Base-by-base conservation (phyloP, 305 asterid species). In the Rubia tinctorum region DNA sequence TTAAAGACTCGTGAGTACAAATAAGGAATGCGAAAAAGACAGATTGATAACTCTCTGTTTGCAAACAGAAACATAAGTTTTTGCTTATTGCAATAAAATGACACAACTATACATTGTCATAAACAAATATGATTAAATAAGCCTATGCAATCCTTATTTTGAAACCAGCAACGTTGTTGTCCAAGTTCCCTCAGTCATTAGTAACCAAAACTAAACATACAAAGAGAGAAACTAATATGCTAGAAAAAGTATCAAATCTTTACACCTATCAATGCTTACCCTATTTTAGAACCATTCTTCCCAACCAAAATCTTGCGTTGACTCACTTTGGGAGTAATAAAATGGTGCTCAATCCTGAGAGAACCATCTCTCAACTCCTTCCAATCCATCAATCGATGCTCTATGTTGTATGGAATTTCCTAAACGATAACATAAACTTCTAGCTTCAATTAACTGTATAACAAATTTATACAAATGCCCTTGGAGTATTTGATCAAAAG, bases 231-330 rank as follows among this genome's bases (percentile, higher is more conserved):
- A 69, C 11, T 69, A 69, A 5, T 37, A 12, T 7, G 18, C 20
- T 13, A 15, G 17, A 8, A 17, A 12, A 69, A 18, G 13, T 56
- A 18, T 7, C 11, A 17, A 66, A 66, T 39, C 69, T 66, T 66
- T n/a, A 40, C 12, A 22, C 13, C 53, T 14, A 53, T 67, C 53
- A 25, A 63, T 6, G 55, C 68, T 73, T 78, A 92, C 99, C 98
- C 96, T 43, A 90, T 92, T 82, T 83, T 95, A 71, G 90, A 85
- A 75, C 98, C 99, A 30, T 89, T 89, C 84, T 88, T 87, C 70
- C 99, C 99, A 39, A 95, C 94, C 18, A 95, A 86, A 77, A 95
- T 95, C 78, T 86, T 89, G 77, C 96, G 96, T 83, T 92, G 99
- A 86, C 98, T 95, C 49, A 88, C 72, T 87, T 95, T 95, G 83